Percentiles rank a stretch among this genome's conserved stretches.
Evolutionary conservation across 305 asterid genomes (phyloP).

Genomic region (Andrographis paniculata): DNA sequence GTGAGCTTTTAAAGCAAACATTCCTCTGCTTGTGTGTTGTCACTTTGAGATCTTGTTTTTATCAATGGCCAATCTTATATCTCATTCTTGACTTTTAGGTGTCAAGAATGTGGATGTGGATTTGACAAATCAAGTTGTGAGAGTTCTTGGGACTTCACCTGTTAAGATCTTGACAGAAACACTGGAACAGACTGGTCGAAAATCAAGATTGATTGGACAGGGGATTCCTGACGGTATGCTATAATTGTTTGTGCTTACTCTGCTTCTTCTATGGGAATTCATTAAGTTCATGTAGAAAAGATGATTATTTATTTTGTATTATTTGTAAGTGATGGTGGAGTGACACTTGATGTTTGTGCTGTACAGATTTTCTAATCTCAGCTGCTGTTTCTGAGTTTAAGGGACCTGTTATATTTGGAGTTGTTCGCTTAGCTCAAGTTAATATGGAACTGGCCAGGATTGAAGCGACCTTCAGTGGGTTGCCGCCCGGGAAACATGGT

Average conservation of each 20-base stretch:
- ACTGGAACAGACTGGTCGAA: constrained; percentile 82
- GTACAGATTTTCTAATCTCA: constrained; percentile 71
- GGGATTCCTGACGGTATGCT: constrained; percentile 68
- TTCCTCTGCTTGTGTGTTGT: constrained; percentile 3
- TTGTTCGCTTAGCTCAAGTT: constrained; percentile 89
- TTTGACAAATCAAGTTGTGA: constrained; percentile 76
- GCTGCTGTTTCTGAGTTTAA: constrained; percentile 92
- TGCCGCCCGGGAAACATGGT: constrained; percentile 73
- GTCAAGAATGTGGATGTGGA: constrained; percentile 80
- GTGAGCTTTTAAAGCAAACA: constrained; percentile 30
- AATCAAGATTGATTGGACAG: constrained; percentile 81
- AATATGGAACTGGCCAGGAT: constrained; percentile 73
- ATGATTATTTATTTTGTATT: not conserved
- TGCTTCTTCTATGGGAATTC: no score
- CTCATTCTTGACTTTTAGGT: constrained; percentile 33
- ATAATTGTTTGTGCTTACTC: not conserved
- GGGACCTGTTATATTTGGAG: constrained; percentile 75
- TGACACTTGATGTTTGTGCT: not conserved
- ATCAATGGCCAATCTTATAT: constrained; percentile 4
- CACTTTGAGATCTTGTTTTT: not conserved
- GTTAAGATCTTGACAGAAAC: constrained; percentile 78
- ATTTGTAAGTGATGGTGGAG: no score
- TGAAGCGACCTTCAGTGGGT: constrained; percentile 91
- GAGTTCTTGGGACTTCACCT: constrained; percentile 74
- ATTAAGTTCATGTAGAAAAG: no score